Base-by-base conservation (phyloP, 2,329 filamentous ascomycete genomes). In the Fusarium ambrosium region DNA sequence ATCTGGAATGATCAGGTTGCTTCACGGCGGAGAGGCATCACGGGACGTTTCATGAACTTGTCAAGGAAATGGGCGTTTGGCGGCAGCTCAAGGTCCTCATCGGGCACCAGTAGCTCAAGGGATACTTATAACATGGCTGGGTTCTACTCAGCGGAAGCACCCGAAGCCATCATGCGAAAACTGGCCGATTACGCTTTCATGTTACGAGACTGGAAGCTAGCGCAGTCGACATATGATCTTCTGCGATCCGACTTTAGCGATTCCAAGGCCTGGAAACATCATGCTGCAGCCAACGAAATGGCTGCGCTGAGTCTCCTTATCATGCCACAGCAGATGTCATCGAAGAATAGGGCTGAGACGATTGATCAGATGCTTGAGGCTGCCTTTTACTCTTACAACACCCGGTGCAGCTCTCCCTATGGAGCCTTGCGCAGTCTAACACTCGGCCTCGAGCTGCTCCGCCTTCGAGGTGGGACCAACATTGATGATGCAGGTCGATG, bases 1-100 rank as follows among this genome's bases (percentile, higher is more conserved):
- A 88, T 95, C 6, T 99, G 97, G 97, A 99, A 99, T 80, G 97
- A 99, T 79, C 96, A 98, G 82, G 94, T 98, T 29, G 95, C 96
- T 18, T 98, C 97, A 14, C 90, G 94, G 68, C 89, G 97, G 67
- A 92, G 95, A 79, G 97, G 97, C 16, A 88, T 99, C 58, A 94
- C 94, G 65, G 97, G 97, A 13, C 91, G 95, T n/a, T 96, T 99
- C 82, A 95, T 98, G 88, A 97, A 93, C 11, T 87, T 99, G 66
- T 98, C 95, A 0, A 95, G 97, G 79, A 93, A 95, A 76, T 98
- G 95, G 91, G 90, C 94, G 9, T 97, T 98, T 78, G 94, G 95
- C 36, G 87, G 89, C 53, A 87, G 88, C 58, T 90, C 90, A 22
- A 90, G 93, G 56, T 88, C 87, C 20, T 89, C 91, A 2, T 89